Base-by-base conservation (phyloP, 495 filamentous ascomycete genomes). In the Choiromyces venosus region DNA sequence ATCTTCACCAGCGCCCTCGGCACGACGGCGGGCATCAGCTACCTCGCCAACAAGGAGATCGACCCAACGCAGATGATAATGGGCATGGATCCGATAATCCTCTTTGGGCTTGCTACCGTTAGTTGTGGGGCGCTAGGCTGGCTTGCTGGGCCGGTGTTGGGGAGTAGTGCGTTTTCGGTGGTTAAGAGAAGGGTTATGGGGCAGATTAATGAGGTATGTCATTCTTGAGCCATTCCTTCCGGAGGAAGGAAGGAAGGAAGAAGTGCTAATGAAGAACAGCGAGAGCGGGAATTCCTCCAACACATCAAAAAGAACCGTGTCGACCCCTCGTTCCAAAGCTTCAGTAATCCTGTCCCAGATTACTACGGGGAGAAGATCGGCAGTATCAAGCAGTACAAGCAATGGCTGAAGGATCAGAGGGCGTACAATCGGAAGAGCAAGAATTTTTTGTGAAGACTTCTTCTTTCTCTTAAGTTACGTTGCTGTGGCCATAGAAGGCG, bases 391-490 rank as follows among this genome's bases (percentile, higher is more conserved):
- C 93, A 91, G 67, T 99, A 97, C 80, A 84, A 96, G 77, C 89
- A 91, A 82, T 99, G 95, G 95, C 83, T 99, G 81, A 97, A 94
- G 86, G 95, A 99, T 82, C 96, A 98, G 86, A 83, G 94, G 66
- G 93, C 93, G n/a, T 99, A 95, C 83, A 97, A 96, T 84, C 89
- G 90, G 84, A 97, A 97, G 87, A 89, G 91, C 79, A 87, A 88
- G 67, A 89, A 84, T 75, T 92, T 87, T 76, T 85, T 88, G 72
- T 82, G 72, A 69, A 44, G 37, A 16, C 36, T 29, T 66, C 36
- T 29, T 66, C 40, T 66, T 56, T 37, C 10, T 25, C 69, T 66
- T 9, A 40, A 25, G 5, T n/a, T 42, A 40, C 14, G 33, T 37
- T 56, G 64, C 25, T 44, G 33, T 29, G 38, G 25, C 36, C 40